Base-by-base conservation (phyloP, 1,284 basidiomycete genomes). In the Somion occarium region DNA sequence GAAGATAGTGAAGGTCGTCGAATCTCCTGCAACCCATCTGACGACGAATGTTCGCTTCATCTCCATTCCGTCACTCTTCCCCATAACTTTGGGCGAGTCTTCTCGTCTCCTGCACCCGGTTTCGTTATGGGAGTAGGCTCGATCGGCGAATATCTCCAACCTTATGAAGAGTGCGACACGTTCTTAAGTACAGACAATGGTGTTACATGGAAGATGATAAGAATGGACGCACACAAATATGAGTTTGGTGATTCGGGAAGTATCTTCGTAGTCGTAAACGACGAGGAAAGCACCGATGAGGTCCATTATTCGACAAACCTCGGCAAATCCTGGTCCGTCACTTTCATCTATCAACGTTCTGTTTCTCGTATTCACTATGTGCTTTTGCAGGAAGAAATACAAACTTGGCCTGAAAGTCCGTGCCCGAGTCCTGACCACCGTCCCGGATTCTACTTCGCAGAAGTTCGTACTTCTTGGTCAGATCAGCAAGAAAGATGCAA, bases 91-190 rank as follows among this genome's bases (percentile, higher is more conserved):
- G 96, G 96, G 0, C 83, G 89, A 20, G 81, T 98, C 20, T 98
- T 98, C 70, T 96, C 93, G 1, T 94, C 93, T 0, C 87, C 91
- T 9, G 95, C 95, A 0, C 95, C 96, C 0, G 96, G 96, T 0
- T 81, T 93, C 55, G 86, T 93, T 27, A 96, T 99, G 90, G 96
- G 88, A 27, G 93, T 99, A 1, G 96, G 96, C 4, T 91, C 83
- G 0, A 79, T 98, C 24, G 94, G 95, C 1, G 70, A 78, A 15
- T 71, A 74, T 15, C 72, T 98, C 3, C 66, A 75, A 27, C 75
- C 85, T 0, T 99, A 99, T 64, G 85, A 90, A 46, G 88, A 97
- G 34, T 89, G 91, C 64, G 93, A 98, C 62, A 98, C 96, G 0
- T 99, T 95, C 73, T 68, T 98, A 54, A 93, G 89, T 60, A 90